Evolutionary conservation across 2,329 filamentous ascomycete genomes (phyloP).

Genomic region (Monosporascus sp.): DNA sequence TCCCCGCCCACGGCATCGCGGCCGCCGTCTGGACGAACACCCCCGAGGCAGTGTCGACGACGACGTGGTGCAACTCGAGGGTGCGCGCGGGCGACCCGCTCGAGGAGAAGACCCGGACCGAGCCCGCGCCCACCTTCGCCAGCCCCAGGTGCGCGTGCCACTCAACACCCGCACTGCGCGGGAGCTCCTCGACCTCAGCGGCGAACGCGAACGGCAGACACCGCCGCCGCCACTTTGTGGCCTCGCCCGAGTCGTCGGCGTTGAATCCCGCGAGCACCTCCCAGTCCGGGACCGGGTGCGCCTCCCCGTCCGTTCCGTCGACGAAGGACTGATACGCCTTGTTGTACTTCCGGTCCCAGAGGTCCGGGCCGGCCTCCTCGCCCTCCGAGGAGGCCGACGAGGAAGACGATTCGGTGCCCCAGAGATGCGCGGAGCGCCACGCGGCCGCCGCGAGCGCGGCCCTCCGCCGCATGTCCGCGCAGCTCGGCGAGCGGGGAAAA

Average conservation of each 20-base stretch:
- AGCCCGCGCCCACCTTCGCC: conserved; percentile 24
- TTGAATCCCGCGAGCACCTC: conserved; percentile 34
- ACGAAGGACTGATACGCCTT: conserved; percentile 40
- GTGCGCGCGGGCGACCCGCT: neutral
- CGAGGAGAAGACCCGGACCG: conserved; percentile 14
- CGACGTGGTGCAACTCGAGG: conserved; percentile 18
- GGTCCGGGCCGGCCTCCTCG: conserved; percentile 48
- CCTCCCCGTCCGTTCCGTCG: conserved; percentile 15
- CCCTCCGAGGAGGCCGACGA: too few relatives aligned
- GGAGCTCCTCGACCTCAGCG: conserved; percentile 71
- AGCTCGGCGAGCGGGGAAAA: conserved; percentile 41
- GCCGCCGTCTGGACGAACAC: conserved; percentile 21
- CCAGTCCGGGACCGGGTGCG: conserved; percentile 46
- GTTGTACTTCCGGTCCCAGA: conserved; percentile 64
- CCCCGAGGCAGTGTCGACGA: conserved; percentile 13
- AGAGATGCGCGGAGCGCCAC: conserved; percentile 43
- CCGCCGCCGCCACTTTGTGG: conserved; percentile 20
- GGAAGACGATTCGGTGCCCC: conserved; percentile 5
- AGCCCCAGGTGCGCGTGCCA: conserved; percentile 72
- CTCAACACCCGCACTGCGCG: conserved; percentile 69
- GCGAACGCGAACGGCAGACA: conserved; percentile 64
- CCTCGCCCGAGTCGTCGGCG: conserved; percentile 19
- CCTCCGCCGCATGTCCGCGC: conserved; percentile 20
- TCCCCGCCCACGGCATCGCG: conserved; percentile 1
- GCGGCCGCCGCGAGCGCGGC: conserved; percentile 38